phyloP scores from a whole-genome alignment of 106 monocot genomes.

The Dendrobium huoshanense region DNA sequence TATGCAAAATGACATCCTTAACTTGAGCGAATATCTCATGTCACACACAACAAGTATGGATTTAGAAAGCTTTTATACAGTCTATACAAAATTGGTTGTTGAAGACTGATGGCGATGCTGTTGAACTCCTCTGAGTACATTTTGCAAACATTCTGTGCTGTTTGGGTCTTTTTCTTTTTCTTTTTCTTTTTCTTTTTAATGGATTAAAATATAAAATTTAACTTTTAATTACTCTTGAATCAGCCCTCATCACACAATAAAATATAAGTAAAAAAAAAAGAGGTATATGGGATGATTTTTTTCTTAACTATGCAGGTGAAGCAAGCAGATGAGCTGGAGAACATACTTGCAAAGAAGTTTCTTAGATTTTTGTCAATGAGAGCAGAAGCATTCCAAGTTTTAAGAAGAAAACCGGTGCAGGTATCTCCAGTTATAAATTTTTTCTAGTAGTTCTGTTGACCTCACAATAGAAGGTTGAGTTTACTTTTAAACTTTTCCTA shows the following conservation, averaged over 20 bases:
- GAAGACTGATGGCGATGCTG: no score
- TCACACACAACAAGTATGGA: background rate
- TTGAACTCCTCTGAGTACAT: background rate
- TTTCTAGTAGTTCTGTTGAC: background rate
- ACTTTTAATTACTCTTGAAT: background rate
- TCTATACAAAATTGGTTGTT: background rate
- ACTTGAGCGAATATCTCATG: background rate
- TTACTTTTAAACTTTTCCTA: background rate
- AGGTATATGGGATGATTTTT: background rate
- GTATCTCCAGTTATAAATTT: slow-evolving; percentile 15
- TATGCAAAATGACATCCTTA: background rate
- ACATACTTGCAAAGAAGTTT: slow-evolving; percentile 88
- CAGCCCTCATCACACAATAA: background rate
- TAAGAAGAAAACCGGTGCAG: slow-evolving; percentile 97
- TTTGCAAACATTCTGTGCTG: background rate
- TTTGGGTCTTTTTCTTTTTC: background rate
- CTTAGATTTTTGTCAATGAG: slow-evolving; percentile 99
- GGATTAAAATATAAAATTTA: background rate
- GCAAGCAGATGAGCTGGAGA: slow-evolving; percentile 95
- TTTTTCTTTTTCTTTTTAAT: background rate
- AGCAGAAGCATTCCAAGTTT: slow-evolving; percentile 96
- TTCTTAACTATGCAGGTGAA: slow-evolving; percentile 53
- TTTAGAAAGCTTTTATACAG: background rate
- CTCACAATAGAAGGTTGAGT: no score
- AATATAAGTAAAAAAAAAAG: background rate